Evolutionary conservation across 768 basidiomycete species (phyloP), one percentile per base, ranked within the genome.

Genomic region (Russula griseocarnosa): DNA sequence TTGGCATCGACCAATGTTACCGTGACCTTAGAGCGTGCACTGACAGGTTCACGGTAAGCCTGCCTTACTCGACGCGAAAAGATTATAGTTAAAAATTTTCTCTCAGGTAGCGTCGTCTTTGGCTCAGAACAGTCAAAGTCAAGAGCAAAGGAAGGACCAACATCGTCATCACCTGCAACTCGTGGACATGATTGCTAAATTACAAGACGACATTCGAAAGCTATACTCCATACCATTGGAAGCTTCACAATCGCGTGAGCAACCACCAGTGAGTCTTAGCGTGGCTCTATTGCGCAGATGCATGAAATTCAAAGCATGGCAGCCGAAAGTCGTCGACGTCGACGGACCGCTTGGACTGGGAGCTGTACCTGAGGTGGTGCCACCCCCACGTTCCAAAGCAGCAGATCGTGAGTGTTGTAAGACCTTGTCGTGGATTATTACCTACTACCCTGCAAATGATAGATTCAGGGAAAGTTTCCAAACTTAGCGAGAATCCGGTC

Each of bases 1-100:
- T 77, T 38, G 78, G 76, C 1, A 74, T 81, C 47, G 75, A 77
- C 55, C 68, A 72, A 44, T 70, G 79, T 32, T 69, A 78, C 61
- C 73, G 70, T 30, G 74, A 78, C 50, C 74, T 81, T n/a, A 74
- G 77, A 51, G 69, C 65, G 34, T 73, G 73, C 30, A 72, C 75
- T 59, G 71, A 72, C 63, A 74, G 73, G 60, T 78, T 79, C 67
- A 72, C 72, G 40, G 78, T 79, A 61, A 54, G 73, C 71, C 10
- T 10, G 16, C 20, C 28, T 36, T 42, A 7, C 13, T 20, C 20
- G 14, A 56, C n/a, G 3, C 22, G 9, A 55, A 42, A 26, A 13
- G 4, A 3, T 22, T 9, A 53, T 38, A 20, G 28, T 49, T 22
- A 18, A 32, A 13, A 46, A 11, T 60, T 26, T 18, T 22, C 49